These are phyloP conservation scores for Neurospora sublineolata DNA, from an alignment of 495 filamentous ascomycete genomes.

Conservation along the genomic window DNA sequence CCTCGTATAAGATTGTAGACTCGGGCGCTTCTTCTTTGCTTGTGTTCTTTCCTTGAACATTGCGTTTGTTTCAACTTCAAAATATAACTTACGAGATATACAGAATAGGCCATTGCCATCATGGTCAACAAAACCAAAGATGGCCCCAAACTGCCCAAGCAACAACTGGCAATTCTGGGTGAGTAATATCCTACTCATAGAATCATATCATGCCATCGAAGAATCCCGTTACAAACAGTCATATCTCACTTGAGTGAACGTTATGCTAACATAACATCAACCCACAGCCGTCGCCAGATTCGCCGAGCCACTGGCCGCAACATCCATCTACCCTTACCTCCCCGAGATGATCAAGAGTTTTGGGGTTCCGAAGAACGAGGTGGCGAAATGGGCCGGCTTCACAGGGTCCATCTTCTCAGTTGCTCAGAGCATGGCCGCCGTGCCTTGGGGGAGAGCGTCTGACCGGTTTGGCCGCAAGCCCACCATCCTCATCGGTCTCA, in stretches of 20 bases:
- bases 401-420: constrained; percentile 62
- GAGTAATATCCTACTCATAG: constrained; percentile 17
- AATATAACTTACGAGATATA: neutral
- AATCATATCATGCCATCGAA: neutral
- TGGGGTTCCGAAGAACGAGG: constrained; percentile 54
- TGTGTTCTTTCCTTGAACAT: neutral
- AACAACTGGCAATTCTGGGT: constrained; percentile 53
- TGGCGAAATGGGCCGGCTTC: constrained; percentile 69
- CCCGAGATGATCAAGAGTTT: constrained; percentile 81
- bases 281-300: constrained; percentile 60
- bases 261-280: constrained; percentile 14
- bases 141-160: constrained; percentile 32
- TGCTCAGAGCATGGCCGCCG: constrained; percentile 59
- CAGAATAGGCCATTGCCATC: constrained; percentile 1
- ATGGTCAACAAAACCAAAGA: constrained; percentile 25
- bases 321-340: constrained; percentile 81
- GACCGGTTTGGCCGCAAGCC: constrained; percentile 68
- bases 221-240: neutral
- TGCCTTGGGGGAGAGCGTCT: constrained; percentile 68
- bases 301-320: constrained; percentile 73
- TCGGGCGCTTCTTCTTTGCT: neutral
- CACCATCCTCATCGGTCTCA: constrained; percentile 55
- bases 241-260: neutral
- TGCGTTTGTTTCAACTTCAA: neutral
- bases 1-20: neutral